Evolutionary conservation across 805 yeast genomes (phyloP).

Genomic region (Saccharomycopsis sp.): DNA sequence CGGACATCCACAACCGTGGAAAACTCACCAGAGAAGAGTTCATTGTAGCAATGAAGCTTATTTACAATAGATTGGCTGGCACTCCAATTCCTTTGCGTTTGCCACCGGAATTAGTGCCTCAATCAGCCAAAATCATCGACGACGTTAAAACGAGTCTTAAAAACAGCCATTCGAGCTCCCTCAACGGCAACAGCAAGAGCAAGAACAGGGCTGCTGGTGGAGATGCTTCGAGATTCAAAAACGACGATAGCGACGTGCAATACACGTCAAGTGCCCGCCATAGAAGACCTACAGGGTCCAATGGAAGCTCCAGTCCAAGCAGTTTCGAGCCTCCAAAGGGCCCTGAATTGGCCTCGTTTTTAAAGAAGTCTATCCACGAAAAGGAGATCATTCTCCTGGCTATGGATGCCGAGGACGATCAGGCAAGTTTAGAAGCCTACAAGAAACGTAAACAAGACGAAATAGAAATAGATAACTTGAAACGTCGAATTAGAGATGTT

Average conservation of each 20-base stretch:
- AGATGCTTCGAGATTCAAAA: conserved; percentile 48
- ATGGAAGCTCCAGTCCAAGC: conserved; percentile 18
- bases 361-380: conserved; percentile 63
- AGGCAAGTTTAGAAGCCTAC: conserved; percentile 28
- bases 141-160: conserved; percentile 59
- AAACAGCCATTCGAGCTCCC: background rate
- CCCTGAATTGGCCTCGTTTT: conserved; percentile 38
- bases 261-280: conserved; percentile 62
- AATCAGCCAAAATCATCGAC: conserved; percentile 68
- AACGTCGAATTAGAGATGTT: conserved; percentile 45
- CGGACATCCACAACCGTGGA: conserved; percentile 79
- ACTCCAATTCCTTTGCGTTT: conserved; percentile 72
- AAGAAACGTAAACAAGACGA: conserved; percentile 30
- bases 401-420: conserved; percentile 54
- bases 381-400: conserved; percentile 67
- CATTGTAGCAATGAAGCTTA: conserved; percentile 95
- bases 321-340: conserved; percentile 19
- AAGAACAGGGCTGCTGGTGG: background rate
- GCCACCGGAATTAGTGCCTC: conserved; percentile 88
- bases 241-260: conserved; percentile 62
- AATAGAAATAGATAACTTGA: conserved; percentile 58
- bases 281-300: conserved; percentile 36
- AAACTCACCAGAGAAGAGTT: conserved; percentile 83
- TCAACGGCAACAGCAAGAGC: background rate
- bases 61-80: conserved; percentile 85